phyloP scores from a whole-genome alignment of 768 basidiomycete genomes.

The Boletus tylopilopsis region DNA sequence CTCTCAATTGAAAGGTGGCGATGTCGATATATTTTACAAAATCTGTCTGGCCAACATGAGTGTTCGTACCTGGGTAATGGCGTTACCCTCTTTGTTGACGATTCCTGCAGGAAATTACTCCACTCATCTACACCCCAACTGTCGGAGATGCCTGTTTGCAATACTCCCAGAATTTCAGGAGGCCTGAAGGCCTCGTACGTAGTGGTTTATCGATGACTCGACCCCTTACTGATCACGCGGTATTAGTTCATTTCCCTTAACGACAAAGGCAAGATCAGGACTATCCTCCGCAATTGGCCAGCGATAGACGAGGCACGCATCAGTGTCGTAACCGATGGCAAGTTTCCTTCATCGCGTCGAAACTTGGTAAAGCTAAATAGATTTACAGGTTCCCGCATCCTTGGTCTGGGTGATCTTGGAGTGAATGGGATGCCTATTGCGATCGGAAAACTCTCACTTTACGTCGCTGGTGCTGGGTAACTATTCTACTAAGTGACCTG shows the following conservation, averaged over 20 bases:
- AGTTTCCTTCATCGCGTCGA: constrained; percentile 12
- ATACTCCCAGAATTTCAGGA: constrained; percentile 74
- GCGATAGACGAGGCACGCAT: constrained; percentile 76
- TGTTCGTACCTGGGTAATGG: constrained; percentile 5
- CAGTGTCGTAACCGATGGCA: constrained; percentile 88
- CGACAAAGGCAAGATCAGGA: constrained; percentile 77
- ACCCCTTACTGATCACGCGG: constrained; percentile 13
- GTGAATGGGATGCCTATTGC: constrained; percentile 86
- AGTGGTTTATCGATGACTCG: constrained; percentile 1
- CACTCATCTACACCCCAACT: constrained; percentile 89
- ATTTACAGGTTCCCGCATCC: constrained; percentile 69
- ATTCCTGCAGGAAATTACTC: constrained; percentile 49
- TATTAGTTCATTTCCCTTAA: constrained; percentile 69
- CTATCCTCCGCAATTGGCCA: constrained; percentile 71
- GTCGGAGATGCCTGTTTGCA: constrained; percentile 89
- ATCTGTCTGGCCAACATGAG: constrained; percentile 67
- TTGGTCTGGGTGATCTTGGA: constrained; percentile 83
- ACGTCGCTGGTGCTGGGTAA: constrained; percentile 86
- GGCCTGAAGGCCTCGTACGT: constrained; percentile 67
- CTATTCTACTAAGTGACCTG: constrained; percentile 11
- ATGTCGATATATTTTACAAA: constrained; percentile 74
- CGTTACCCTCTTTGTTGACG: not conserved
- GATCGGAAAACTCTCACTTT: constrained; percentile 90
- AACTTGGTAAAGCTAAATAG: constrained; percentile 1
- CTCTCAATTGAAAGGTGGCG: constrained; percentile 65